Base-by-base conservation (phyloP, 106 monocot genomes). In the Platanthera guangdongensis region DNA sequence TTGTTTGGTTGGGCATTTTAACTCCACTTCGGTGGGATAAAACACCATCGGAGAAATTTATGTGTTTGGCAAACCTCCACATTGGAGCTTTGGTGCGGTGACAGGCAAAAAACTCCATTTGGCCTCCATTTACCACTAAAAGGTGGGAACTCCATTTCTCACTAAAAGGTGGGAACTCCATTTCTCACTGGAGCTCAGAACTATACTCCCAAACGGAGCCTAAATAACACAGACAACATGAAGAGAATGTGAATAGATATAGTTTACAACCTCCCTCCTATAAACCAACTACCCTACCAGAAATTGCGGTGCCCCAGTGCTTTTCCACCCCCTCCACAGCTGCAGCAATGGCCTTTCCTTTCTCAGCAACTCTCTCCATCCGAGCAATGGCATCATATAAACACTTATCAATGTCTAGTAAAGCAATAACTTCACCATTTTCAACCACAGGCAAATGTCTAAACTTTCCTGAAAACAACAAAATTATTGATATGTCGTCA, bases 371-470 rank as follows among this genome's bases (percentile, higher is more conserved):
- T 80, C 90, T 85, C 76, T 91, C 90, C 90, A 91, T 85, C 47
- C 90, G 76, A 11, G 87, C 87, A 80, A 91, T 91, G 60, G 90
- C 90, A 87, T 91, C 90, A 82, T 91, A 91, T 12, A 91, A 79
- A 73, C 90, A 91, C 76, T 86, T 91, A 59, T 85, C 83, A 77
- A 91, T 91, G 59, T 91, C 90, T 59, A 91, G 85, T 68, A 91
- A 72, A 72, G 90, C 90, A 84, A 86, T 88, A 25, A 91, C 90
- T 76, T 91, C 90, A 54, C 90, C 90, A 55, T 81, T 81, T 48
- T 75, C 80, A 46, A 81, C 80, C 55, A 81, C 80, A 75, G 80
- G 80, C 57, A 81, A 81, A 75, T 81, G 80, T 69, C 80, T 67
- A 74, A 81, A 81, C 39, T 81, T 81, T 69, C 80, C 90, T 91